These are phyloP conservation scores for Rhododendron williamsianum DNA, from an alignment of 148 eudicot genomes.

Conservation along the genomic window DNA sequence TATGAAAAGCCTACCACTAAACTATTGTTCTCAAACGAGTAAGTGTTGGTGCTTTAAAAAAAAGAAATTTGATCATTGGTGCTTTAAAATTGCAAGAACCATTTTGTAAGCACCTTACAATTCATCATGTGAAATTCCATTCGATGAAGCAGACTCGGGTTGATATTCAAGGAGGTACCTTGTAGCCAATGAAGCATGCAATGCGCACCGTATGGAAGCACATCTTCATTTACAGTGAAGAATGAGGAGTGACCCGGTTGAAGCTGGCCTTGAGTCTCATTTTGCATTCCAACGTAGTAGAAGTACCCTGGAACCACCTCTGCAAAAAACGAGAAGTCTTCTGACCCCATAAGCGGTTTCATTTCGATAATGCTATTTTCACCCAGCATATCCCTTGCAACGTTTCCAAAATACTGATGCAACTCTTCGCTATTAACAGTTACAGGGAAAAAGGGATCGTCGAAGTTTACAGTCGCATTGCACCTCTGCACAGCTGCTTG, in stretches of 20 bases:
- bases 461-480: slow-evolving; percentile 52
- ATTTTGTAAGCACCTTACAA: slow-evolving; percentile 12
- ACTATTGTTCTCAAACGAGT: not conserved
- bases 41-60: not conserved
- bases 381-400: slow-evolving; percentile 55
- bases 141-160: not conserved
- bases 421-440: slow-evolving; percentile 47
- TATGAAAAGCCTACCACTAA: not conserved
- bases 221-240: slow-evolving; percentile 53
- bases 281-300: slow-evolving; percentile 52
- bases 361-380: slow-evolving; percentile 33
- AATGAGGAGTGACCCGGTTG: slow-evolving; percentile 42
- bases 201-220: slow-evolving; percentile 69
- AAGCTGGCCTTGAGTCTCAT: slow-evolving; percentile 34
- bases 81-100: not conserved
- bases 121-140: slow-evolving; percentile 21
- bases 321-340: slow-evolving; percentile 69
- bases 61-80: not conserved
- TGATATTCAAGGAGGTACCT: slow-evolving; percentile 36
- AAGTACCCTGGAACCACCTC: slow-evolving; percentile 58
- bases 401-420: slow-evolving; percentile 39
- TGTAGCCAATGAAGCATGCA: slow-evolving; percentile 62
- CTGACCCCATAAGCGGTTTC: slow-evolving; percentile 53
- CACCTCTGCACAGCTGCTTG: slow-evolving; percentile 80
- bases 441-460: slow-evolving; percentile 36